phyloP scores from a whole-genome alignment of 805 yeast species.

The Myxozyma kluyveri region DNA sequence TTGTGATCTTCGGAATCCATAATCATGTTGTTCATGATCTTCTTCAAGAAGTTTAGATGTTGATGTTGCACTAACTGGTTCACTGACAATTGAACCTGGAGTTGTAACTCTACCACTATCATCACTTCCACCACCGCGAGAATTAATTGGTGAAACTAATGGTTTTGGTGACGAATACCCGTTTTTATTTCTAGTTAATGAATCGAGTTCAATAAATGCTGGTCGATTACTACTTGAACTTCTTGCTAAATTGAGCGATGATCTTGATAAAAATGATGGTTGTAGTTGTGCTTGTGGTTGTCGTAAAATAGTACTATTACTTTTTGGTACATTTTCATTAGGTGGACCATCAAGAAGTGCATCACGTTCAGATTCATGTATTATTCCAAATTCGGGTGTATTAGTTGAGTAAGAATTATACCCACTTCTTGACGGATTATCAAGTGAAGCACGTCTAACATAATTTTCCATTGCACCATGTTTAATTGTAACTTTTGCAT shows the following conservation, averaged over 20 bases:
- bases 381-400: constrained; percentile 20
- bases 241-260: background rate
- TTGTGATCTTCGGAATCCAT: background rate
- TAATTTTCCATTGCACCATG: constrained; percentile 29
- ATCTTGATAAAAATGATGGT: background rate
- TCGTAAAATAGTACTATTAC: too few relatives aligned
- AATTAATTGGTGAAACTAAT: too few relatives aligned
- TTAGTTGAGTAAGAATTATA: constrained; percentile 2
- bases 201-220: constrained; percentile 22
- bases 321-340: background rate
- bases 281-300: too few relatives aligned
- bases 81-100: constrained; percentile 16
- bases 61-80: constrained; percentile 14
- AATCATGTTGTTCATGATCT: constrained; percentile 1
- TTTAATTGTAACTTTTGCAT: constrained; percentile 66
- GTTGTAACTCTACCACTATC: constrained; percentile 1
- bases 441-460: constrained; percentile 27
- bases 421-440: constrained; percentile 11
- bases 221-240: constrained; percentile 9
- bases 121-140: background rate
- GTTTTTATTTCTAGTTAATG: constrained; percentile 5
- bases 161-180: too few relatives aligned
- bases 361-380: constrained; percentile 30
- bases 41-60: constrained; percentile 13
- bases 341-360: constrained; percentile 28